Percentiles rank a stretch among this genome's conserved stretches.
These are phyloP conservation scores for Penicillium samsonianum DNA, from an alignment of 495 filamentous ascomycete genomes.

Conservation along the genomic window DNA sequence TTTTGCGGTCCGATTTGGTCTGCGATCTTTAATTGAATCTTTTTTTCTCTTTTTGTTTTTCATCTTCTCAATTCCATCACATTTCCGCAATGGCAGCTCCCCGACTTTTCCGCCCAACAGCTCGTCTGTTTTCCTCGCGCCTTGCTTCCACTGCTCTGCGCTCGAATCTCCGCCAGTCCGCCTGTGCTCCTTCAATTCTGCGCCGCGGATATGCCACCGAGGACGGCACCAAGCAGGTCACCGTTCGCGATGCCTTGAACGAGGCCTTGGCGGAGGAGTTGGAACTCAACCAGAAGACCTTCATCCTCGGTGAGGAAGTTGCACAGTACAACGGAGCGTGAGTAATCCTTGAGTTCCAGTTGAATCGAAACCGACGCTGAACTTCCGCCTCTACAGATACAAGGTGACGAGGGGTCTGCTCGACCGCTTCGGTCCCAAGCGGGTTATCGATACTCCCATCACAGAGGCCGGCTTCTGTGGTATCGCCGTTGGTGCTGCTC, in stretches of 20 bases:
- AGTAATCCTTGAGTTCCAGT: slow-evolving; percentile 29
- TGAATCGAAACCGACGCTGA: slow-evolving; percentile 9
- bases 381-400: slow-evolving; percentile 57
- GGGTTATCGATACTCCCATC: slow-evolving; percentile 97
- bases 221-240: slow-evolving; percentile 82
- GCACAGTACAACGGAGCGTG: slow-evolving; percentile 98
- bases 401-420: slow-evolving; percentile 97
- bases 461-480: slow-evolving; percentile 94
- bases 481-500: slow-evolving; percentile 89
- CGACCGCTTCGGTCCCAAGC: slow-evolving; percentile 95
- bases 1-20: slow-evolving; percentile 27
- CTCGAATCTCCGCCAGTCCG: slow-evolving; percentile 52
- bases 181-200: slow-evolving; percentile 48
- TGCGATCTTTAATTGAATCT: slow-evolving; percentile 35
- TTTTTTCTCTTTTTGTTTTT: slow-evolving; percentile 22
- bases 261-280: slow-evolving; percentile 97
- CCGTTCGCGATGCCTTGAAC: slow-evolving; percentile 94
- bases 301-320: slow-evolving; percentile 95
- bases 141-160: slow-evolving; percentile 52
- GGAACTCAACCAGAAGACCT: slow-evolving; percentile 90
- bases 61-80: slow-evolving; percentile 16
- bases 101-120: slow-evolving; percentile 79
- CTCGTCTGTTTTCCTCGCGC: slow-evolving; percentile 70
- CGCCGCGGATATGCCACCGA: slow-evolving; percentile 53
- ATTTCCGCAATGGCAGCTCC: slow-evolving; percentile 59